Evolutionary conservation across 1,284 basidiomycete genomes (phyloP), one percentile per base, ranked within the genome.

Genomic region (Chondrostereum purpureum): DNA sequence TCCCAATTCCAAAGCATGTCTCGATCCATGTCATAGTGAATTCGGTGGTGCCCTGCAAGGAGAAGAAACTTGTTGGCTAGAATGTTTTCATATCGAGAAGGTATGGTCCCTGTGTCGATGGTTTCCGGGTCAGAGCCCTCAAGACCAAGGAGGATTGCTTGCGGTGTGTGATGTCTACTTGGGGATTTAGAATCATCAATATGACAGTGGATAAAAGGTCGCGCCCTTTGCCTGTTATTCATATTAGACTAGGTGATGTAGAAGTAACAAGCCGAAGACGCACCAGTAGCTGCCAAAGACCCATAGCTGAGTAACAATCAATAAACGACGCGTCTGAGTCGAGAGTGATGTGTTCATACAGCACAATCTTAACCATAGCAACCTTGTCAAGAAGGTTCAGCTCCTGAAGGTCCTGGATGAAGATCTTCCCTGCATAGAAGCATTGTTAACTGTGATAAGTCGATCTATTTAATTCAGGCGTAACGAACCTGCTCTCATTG

Each of bases 1-100:
- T 91, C 88, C 80, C 83, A 93, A 33, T 85, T 75, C 91, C 94
- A 93, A 36, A 94, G 69, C 81, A 98, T 87, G 60, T 98, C 94
- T 31, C 77, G 73, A 51, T 92, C 82, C 72, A 90, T 85, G 62
- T 93, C 86, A 57, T 91, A 97, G 31, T 74, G 66, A 51, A 97
- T 88, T 16, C 74, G 68, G 50, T 86, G 83, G 44, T 72, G 69
- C 13, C 88, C 89, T n/a, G 78, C 83, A 2, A 94, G 72, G 36
- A 78, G 64, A 5, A 96, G 72, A 3, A 63, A 67, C 58, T 86
- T 84, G 51, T 73, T 78, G n/a, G 68, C 58, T 13, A 83, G 59
- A 47, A 94, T 92, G 5, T 73, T 67, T 5, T 75, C 66, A 61
- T 92, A 93, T 14, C 91, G 80, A 1, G 79, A 74, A 16, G 79